Evolutionary conservation across 495 filamentous ascomycete species (phyloP).

Genomic region (Bryoglossum gracile): DNA sequence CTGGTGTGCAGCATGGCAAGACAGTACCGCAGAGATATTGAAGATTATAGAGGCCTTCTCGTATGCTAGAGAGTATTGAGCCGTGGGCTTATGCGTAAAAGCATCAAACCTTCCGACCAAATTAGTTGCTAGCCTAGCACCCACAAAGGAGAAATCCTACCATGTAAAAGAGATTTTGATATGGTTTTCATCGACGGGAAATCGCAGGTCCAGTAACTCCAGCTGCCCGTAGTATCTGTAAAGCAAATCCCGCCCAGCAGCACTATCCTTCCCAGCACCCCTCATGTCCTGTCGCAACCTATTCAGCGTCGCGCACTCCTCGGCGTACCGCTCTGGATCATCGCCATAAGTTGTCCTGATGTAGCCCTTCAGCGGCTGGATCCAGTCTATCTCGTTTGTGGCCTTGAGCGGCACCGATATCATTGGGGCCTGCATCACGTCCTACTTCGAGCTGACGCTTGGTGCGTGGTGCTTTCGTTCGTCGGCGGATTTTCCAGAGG

Average conservation of each 20-base stretch:
- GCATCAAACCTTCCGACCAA: conserved; percentile 76
- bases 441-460: conserved; percentile 45
- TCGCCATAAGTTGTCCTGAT: conserved; percentile 91
- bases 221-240: conserved; percentile 98
- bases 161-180: conserved; percentile 99
- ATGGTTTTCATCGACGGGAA: conserved; percentile 96
- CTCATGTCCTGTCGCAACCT: conserved; percentile 98
- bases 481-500: too few relatives aligned
- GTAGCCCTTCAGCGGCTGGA: conserved; percentile 85
- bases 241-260: conserved; percentile 82
- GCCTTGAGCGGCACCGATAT: conserved; percentile 91
- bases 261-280: conserved; percentile 94
- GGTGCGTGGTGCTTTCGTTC: not conserved
- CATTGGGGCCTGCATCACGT: conserved; percentile 59
- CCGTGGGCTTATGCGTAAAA: conserved; percentile 92
- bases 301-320: conserved; percentile 94
- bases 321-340: conserved; percentile 87
- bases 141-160: conserved; percentile 49
- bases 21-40: conserved; percentile 96
- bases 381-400: conserved; percentile 99
- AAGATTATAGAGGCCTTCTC: conserved; percentile 99
- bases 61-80: conserved; percentile 93
- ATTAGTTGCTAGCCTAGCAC: too few relatives aligned
- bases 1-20: conserved; percentile 91
- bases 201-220: conserved; percentile 87